phyloP scores from a whole-genome alignment of 306 rosid species.

The Vigna angularis region DNA sequence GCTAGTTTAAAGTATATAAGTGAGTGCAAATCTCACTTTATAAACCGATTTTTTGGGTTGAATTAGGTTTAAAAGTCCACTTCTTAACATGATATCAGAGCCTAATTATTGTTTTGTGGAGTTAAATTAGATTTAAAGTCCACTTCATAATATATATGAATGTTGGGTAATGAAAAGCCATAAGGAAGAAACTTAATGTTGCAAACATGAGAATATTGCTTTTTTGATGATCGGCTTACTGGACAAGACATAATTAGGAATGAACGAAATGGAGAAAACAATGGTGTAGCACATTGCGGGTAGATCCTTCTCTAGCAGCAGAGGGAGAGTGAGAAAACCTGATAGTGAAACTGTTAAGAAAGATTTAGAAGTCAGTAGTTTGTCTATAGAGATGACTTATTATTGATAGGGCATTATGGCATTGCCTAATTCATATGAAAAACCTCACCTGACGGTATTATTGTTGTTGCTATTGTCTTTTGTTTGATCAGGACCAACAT shows the following conservation, averaged over 20 bases:
- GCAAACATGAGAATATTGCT: not conserved
- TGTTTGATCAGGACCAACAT: conserved; percentile 15
- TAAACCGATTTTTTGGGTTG: no score
- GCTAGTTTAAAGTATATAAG: no score
- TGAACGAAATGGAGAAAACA: not conserved
- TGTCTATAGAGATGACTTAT: not conserved
- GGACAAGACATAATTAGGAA: not conserved
- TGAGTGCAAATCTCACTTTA: no score
- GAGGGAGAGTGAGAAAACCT: not conserved
- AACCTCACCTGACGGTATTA: not conserved
- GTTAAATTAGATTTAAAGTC: no score
- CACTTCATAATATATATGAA: not conserved
- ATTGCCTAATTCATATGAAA: not conserved
- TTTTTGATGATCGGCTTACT: not conserved
- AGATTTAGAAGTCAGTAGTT: conserved; percentile 1
- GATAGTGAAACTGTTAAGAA: not conserved
- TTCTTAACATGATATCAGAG: no score
- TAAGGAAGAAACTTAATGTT: not conserved
- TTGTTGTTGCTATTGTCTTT: not conserved
- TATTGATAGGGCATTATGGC: not conserved
- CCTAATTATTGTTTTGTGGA: no score
- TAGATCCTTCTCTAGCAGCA: not conserved
- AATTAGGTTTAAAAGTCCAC: no score
- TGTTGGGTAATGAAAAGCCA: not conserved
- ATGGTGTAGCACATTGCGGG: not conserved